Evolutionary conservation across 805 yeast species (phyloP), one percentile per base, ranked within the genome.

Genomic region (Ogataea trehaloabstinens): DNA sequence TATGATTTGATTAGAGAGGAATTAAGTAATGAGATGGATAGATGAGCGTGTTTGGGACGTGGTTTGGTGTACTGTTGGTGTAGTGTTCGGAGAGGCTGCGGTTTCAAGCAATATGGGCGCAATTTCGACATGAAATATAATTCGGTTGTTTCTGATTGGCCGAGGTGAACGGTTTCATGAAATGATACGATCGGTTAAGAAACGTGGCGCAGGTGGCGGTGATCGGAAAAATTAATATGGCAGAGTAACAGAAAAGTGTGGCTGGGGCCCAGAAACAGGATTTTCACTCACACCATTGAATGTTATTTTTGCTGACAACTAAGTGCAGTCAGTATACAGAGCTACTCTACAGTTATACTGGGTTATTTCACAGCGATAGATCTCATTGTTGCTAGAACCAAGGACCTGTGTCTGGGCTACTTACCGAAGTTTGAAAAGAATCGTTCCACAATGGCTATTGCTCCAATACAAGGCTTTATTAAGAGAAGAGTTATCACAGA

Each of bases 401-500:
- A n/a, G n/a, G n/a, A n/a, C n/a, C n/a, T n/a, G n/a, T n/a, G n/a
- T n/a, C n/a, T n/a, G n/a, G n/a, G n/a, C n/a, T n/a, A n/a, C n/a
- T n/a, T n/a, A n/a, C n/a, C n/a, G n/a, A n/a, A n/a, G n/a, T n/a
- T n/a, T n/a, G n/a, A n/a, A n/a, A n/a, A n/a, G n/a, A n/a, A n/a
- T 22, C 8, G 8, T 22, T 22, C 12, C 35, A 45, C 31, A 31
- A 84, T 81, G 84, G 83, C 89, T 64, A 74, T 86, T 60, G 85
- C 91, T 60, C 93, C 95, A 57, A 87, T 90, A 58, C 77, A 82
- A 38, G 96, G 96, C 52, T 70, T 83, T 46, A 75, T 90, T 52
- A 86, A 78, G 70, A 85, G 78, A 73, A 85, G 81, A 70, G 78
- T 86, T 66, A 73, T 82, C 61, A 77, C 84, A 52, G 96, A 90